Conservation (phyloP, 352 stramenopile species). For the Thraustotheca clavata region DNA sequence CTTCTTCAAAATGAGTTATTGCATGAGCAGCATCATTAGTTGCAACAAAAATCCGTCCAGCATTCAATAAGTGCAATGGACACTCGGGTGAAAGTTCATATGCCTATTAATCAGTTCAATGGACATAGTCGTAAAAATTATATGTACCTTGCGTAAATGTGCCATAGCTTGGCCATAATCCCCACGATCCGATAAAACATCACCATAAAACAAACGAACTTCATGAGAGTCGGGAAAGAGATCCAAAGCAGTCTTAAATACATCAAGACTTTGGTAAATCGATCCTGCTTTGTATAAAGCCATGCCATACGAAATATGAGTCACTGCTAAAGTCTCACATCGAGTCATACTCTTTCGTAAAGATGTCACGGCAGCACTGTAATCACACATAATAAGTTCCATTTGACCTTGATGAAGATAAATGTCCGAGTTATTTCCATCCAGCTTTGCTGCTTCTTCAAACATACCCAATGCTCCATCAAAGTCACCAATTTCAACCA, state of each 20-base stretch:
- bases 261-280: conserved; percentile 69
- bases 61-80: conserved; percentile 75
- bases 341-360: conserved; percentile 64
- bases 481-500: conserved; percentile 61
- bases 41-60: conserved; percentile 68
- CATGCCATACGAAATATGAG: conserved; percentile 77
- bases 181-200: conserved; percentile 72
- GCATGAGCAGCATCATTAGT: conserved; percentile 75
- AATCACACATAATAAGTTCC: conserved; percentile 70
- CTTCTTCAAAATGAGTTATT: conserved; percentile 75
- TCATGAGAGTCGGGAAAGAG: conserved; percentile 63
- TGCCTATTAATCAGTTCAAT: too few species aligned
- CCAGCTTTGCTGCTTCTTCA: conserved; percentile 48
- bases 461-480: conserved; percentile 58
- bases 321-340: conserved; percentile 63
- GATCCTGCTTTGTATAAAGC: conserved; percentile 81
- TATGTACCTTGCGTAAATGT: conserved; percentile 34
- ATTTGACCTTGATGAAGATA: conserved; percentile 76
- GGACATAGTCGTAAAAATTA: too few species aligned
- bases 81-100: conserved; percentile 69
- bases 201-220: conserved; percentile 73
- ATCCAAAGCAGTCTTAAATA: conserved; percentile 59
- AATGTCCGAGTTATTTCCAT: conserved; percentile 67
- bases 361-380: conserved; percentile 56
- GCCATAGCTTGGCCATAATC: conserved; percentile 76